Evolutionary conservation across 2,329 filamentous ascomycete species (phyloP).

Genomic region (Zalaria obscura): DNA sequence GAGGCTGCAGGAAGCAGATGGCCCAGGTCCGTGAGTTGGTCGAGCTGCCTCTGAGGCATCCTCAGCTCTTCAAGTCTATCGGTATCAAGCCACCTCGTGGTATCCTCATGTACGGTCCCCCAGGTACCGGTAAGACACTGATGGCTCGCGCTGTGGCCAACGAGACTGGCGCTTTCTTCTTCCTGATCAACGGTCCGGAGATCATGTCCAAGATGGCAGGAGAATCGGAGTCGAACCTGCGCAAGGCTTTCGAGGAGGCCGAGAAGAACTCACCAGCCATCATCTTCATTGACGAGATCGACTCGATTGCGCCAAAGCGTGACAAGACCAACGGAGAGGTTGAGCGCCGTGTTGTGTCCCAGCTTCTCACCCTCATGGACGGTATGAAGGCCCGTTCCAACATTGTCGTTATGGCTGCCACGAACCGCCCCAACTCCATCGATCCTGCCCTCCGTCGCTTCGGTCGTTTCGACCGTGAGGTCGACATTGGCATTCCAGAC

Average conservation of each 20-base stretch:
- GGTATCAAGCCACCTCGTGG: constrained; percentile 98
- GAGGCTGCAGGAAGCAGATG: constrained; percentile 99
- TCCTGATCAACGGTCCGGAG: constrained; percentile 97
- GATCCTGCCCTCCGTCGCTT: constrained; percentile 95
- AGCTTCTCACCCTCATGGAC: constrained; percentile 95
- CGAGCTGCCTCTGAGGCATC: constrained; percentile 89
- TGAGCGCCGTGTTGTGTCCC: constrained; percentile 94
- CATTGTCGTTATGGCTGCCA: constrained; percentile 97
- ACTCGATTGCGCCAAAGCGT: constrained; percentile 98
- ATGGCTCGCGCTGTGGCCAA: constrained; percentile 99
- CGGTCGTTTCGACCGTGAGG: constrained; percentile 96
- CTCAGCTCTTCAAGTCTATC: constrained; percentile 98
- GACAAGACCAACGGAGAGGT: constrained; percentile 99
- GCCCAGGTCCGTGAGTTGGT: constrained; percentile 98
- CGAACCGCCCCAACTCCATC: constrained; percentile 97
- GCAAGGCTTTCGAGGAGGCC: constrained; percentile 98
- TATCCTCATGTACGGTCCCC: constrained; percentile 86
- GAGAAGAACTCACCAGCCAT: constrained; percentile 99
- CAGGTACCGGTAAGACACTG: constrained; percentile 97
- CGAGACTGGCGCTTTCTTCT: constrained; percentile 98
- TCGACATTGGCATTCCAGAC: constrained; percentile 96
- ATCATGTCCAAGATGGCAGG: constrained; percentile 99
- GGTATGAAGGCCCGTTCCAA: constrained; percentile 99
- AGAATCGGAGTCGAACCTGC: constrained; percentile 95
- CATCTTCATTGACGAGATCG: constrained; percentile 99